Percentiles rank a stretch among this genome's conserved stretches.
phyloP scores from a whole-genome alignment of 2,329 filamentous ascomycete genomes.

The Aquanectria penicillioides region DNA sequence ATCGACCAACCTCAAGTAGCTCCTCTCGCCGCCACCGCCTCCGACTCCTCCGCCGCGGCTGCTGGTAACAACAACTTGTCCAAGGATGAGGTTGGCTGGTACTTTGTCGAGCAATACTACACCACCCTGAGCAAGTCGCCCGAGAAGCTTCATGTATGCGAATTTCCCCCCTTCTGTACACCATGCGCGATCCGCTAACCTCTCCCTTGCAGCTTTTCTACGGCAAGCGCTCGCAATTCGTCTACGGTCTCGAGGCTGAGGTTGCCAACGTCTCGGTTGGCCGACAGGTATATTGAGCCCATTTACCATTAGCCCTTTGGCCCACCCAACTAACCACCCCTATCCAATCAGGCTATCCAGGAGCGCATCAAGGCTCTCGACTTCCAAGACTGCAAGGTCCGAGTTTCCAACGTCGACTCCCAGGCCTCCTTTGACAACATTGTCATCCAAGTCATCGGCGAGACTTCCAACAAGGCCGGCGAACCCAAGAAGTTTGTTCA shows the following conservation, averaged over 20 bases:
- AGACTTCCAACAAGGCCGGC: slow-evolving; percentile 92
- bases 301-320: not conserved
- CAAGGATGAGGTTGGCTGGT: slow-evolving; percentile 99
- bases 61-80: slow-evolving; percentile 60
- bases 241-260: slow-evolving; percentile 91
- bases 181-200: slow-evolving; percentile 20
- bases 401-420: slow-evolving; percentile 96
- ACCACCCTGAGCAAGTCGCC: slow-evolving; percentile 94
- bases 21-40: slow-evolving; percentile 47
- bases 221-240: slow-evolving; percentile 93
- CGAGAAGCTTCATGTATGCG: slow-evolving; percentile 84
- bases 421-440: slow-evolving; percentile 94
- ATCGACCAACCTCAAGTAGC: slow-evolving; percentile 51
- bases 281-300: slow-evolving; percentile 70
- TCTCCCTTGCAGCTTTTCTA: slow-evolving; percentile 78
- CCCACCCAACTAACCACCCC: slow-evolving; percentile 22
- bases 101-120: slow-evolving; percentile 99
- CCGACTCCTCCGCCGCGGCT: slow-evolving; percentile 44
- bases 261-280: slow-evolving; percentile 87
- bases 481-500: slow-evolving; percentile 97
- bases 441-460: slow-evolving; percentile 96
- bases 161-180: not conserved
- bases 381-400: slow-evolving; percentile 98
- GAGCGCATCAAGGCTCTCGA: slow-evolving; percentile 93
- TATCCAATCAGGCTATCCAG: slow-evolving; percentile 78